Evolutionary conservation across 2,329 filamentous ascomycete genomes (phyloP).

Genomic region (Chrysosporium queenslandicum): DNA sequence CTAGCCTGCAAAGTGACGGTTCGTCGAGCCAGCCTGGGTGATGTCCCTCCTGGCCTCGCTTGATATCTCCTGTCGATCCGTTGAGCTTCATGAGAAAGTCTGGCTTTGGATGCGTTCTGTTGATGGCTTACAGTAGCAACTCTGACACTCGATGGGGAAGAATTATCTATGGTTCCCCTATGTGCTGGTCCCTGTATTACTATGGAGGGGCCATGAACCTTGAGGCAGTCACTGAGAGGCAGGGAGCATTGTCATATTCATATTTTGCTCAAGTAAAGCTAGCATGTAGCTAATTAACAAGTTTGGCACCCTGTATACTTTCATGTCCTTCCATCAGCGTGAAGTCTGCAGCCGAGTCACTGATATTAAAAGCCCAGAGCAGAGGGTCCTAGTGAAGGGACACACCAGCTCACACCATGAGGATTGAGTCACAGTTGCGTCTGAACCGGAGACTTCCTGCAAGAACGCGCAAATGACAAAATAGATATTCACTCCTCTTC

Average conservation of each 20-base stretch:
- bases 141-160: too few species aligned
- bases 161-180: background rate
- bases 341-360: background rate
- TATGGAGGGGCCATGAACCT: background rate
- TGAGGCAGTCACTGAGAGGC: background rate
- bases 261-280: constrained; percentile 1
- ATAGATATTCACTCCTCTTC: constrained; percentile 34
- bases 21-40: too few species aligned
- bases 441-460: background rate
- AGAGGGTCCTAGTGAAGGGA: background rate
- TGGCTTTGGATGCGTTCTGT: too few species aligned
- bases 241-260: background rate
- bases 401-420: background rate
- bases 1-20: background rate
- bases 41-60: too few species aligned
- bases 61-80: too few species aligned
- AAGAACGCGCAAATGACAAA: background rate
- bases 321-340: background rate
- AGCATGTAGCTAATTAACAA: constrained; percentile 1
- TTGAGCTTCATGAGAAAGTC: background rate
- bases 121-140: too few species aligned
- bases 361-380: background rate
- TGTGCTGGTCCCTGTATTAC: background rate
- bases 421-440: background rate
- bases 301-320: background rate